These are phyloP conservation scores for Purpureocillium takamizusanense DNA, from an alignment of 2,329 filamentous ascomycete species.

Conservation along the genomic window DNA sequence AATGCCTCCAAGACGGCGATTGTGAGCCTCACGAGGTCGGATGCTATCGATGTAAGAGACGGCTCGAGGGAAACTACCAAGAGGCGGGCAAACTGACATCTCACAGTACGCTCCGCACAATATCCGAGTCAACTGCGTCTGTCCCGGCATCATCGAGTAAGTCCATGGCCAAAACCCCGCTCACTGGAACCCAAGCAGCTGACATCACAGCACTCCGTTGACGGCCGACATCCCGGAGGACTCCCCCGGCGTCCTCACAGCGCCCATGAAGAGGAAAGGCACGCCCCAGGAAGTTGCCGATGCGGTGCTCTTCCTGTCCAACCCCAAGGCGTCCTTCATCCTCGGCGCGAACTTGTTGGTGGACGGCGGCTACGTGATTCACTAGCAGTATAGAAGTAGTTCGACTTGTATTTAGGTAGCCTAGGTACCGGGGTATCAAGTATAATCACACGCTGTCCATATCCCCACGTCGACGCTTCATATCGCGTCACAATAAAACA, in stretches of 20 bases:
- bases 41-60: conserved; percentile 33
- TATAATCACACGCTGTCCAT: not conserved
- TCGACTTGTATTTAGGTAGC: not conserved
- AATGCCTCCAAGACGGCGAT: conserved; percentile 33
- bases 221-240: conserved; percentile 27
- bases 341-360: conserved; percentile 32
- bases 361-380: conserved; percentile 35
- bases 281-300: conserved; percentile 37
- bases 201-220: conserved; percentile 27
- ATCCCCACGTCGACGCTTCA: not conserved
- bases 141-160: conserved; percentile 29
- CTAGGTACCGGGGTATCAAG: not conserved
- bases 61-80: too few relatives aligned
- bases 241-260: conserved; percentile 18
- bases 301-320: conserved; percentile 33
- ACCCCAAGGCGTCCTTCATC: conserved; percentile 27
- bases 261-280: conserved; percentile 28
- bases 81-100: too few relatives aligned
- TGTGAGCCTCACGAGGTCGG: conserved; percentile 33
- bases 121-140: conserved; percentile 36
- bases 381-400: not conserved
- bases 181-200: not conserved
- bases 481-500: too few relatives aligned
- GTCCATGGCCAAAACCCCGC: conserved; percentile 9
- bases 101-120: conserved; percentile 31